Evolutionary conservation across 1,139 yeast genomes (phyloP).

Genomic region (Saccharomyces hybrid): DNA sequence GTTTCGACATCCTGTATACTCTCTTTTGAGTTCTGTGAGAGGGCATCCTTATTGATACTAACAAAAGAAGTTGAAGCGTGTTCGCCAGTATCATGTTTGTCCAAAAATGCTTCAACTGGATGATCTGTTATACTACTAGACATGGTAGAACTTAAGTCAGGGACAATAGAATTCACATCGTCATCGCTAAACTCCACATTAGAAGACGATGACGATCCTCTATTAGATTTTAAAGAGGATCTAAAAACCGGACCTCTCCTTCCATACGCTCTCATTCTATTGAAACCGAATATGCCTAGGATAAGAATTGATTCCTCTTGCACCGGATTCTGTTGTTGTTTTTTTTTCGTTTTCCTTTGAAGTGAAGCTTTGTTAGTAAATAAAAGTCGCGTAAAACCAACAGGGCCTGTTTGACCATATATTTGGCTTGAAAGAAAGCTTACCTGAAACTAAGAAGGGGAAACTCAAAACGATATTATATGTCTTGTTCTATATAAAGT

Average conservation of each 20-base stretch:
- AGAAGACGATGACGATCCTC: background rate
- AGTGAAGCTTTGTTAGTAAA: background rate
- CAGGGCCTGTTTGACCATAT: background rate
- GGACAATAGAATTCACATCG: conserved; percentile 1
- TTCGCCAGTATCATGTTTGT: background rate
- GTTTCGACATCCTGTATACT: background rate
- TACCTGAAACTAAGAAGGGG: background rate
- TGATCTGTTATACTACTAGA: background rate
- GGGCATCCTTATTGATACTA: background rate
- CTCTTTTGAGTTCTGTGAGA: background rate
- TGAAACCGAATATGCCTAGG: background rate
- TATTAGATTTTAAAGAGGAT: background rate
- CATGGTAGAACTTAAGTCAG: background rate
- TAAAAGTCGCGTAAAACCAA: background rate
- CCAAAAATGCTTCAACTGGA: background rate
- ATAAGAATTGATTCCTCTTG: background rate
- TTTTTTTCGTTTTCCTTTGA: background rate
- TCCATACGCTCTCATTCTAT: background rate
- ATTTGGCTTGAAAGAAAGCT: background rate
- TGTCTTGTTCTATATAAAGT: background rate
- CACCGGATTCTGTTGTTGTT: background rate
- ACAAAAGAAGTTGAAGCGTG: background rate
- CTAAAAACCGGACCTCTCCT: background rate
- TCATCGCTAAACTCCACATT: background rate
- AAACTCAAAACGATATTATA: background rate